Evolutionary conservation across 1,139 yeast genomes (phyloP).

Genomic region (Debaryomyces fabryi): DNA sequence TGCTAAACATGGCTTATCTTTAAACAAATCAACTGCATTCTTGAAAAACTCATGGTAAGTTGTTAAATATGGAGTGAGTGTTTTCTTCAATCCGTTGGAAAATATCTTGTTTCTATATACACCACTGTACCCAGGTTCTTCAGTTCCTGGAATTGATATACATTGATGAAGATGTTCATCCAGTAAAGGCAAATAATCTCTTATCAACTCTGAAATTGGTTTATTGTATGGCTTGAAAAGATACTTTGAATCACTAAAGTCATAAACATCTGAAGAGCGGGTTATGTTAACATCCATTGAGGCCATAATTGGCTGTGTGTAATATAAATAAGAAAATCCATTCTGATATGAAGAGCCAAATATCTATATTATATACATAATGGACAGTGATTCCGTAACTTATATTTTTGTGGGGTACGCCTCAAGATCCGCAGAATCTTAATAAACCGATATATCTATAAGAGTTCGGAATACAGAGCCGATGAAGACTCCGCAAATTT

Average conservation of each 20-base stretch:
- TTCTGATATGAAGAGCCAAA: too few relatives aligned
- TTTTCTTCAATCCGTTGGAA: conserved; percentile 26
- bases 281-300: conserved; percentile 9
- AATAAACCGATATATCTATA: too few relatives aligned
- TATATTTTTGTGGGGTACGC: too few relatives aligned
- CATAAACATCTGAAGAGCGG: conserved; percentile 8
- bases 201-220: conserved; percentile 11
- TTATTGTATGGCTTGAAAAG: conserved; percentile 21
- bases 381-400: not conserved
- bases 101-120: conserved; percentile 35
- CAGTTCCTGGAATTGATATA: conserved; percentile 35
- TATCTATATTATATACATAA: not conserved
- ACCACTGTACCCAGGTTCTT: conserved; percentile 31
- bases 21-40: conserved; percentile 21
- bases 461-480: too few relatives aligned
- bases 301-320: not conserved
- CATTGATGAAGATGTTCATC: conserved; percentile 18
- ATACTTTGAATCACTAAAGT: conserved; percentile 21
- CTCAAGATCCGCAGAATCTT: too few relatives aligned
- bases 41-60: conserved; percentile 33
- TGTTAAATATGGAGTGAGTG: conserved; percentile 26
- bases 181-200: conserved; percentile 29
- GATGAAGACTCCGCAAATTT: too few relatives aligned
- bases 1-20: conserved; percentile 32
- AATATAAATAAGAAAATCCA: not conserved